A percentile compares a stretch with the other conserved stretches of the same genome.
phyloP scores from a whole-genome alignment of 2,329 filamentous ascomycete genomes.

The Balansia obtecta region DNA sequence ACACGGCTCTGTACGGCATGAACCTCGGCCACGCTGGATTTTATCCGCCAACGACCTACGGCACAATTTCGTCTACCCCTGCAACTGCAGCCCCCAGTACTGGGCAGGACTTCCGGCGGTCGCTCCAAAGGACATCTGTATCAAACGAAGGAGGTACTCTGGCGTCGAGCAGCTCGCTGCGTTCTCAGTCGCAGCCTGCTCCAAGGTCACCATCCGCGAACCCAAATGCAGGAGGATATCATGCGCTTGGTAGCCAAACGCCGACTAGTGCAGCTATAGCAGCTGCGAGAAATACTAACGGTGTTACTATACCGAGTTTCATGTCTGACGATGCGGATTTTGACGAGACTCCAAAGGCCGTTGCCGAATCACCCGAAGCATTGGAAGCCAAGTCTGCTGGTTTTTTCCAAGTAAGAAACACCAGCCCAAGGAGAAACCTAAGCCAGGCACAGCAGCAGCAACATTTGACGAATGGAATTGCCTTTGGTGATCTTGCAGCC shows the following conservation, averaged over 20 bases:
- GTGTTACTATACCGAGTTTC: slow-evolving; percentile 41
- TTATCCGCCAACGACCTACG: slow-evolving; percentile 35
- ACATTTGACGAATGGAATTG: slow-evolving; percentile 25
- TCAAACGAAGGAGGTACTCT: slow-evolving; percentile 35
- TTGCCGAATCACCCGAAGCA: slow-evolving; percentile 33
- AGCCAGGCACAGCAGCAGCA: slow-evolving; percentile 13
- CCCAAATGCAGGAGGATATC: slow-evolving; percentile 12
- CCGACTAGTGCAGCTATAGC: slow-evolving; percentile 24
- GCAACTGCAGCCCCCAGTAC: slow-evolving; percentile 31
- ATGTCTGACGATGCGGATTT: slow-evolving; percentile 40
- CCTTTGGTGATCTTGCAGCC: slow-evolving; percentile 34
- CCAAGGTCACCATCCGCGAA: slow-evolving; percentile 29
- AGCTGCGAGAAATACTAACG: slow-evolving; percentile 31
- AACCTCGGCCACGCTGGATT: slow-evolving; percentile 27
- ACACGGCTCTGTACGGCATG: slow-evolving; percentile 32
- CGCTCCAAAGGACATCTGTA: slow-evolving; percentile 40
- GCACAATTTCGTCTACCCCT: slow-evolving; percentile 45
- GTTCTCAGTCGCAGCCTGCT: slow-evolving; percentile 56
- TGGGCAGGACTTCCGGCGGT: slow-evolving; percentile 41
- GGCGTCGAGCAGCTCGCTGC: slow-evolving; percentile 40
- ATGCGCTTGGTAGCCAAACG: slow-evolving; percentile 17
- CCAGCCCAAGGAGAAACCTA: slow-evolving; percentile 13
- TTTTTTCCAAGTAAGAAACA: slow-evolving; percentile 16
- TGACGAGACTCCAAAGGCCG: slow-evolving; percentile 30
- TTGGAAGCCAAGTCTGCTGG: slow-evolving; percentile 27